Evolutionary conservation across 306 rosid species (phyloP).

Genomic region (Fragaria vesca): DNA sequence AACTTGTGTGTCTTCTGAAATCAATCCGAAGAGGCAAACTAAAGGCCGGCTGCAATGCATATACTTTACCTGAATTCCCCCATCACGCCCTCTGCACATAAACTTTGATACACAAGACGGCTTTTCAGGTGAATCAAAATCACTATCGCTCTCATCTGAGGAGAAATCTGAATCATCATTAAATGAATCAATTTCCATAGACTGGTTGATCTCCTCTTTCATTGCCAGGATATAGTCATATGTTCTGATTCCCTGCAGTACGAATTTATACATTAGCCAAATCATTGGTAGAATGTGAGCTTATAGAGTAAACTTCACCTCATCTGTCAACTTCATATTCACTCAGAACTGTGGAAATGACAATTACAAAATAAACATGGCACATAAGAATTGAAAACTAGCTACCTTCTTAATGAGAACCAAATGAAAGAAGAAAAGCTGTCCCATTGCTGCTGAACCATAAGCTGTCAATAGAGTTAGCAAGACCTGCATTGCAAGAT

Average conservation of each 20-base stretch:
- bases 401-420: conserved; percentile 84
- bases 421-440: conserved; percentile 91
- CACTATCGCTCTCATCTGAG: conserved; percentile 65
- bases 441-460: conserved; percentile 90
- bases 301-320: not conserved
- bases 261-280: not conserved
- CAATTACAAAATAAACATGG: not conserved
- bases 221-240: conserved; percentile 94
- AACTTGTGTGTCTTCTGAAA: not conserved
- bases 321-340: not conserved
- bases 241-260: conserved; percentile 84
- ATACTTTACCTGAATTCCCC: conserved; percentile 43
- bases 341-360: not conserved
- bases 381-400: not conserved
- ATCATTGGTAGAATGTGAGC: not conserved
- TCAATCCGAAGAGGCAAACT: not conserved
- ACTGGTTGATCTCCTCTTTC: conserved; percentile 66
- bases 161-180: conserved; percentile 79
- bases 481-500: conserved; percentile 67
- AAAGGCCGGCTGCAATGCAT: conserved; percentile 4
- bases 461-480: conserved; percentile 68
- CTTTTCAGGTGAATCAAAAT: conserved; percentile 85
- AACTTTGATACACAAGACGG: conserved; percentile 63
- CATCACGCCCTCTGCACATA: conserved; percentile 52
- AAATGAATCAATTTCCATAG: conserved; percentile 56